Evolutionary conservation across 176 grass and related monocot species (phyloP).

Genomic region (Ensete ventricosum): DNA sequence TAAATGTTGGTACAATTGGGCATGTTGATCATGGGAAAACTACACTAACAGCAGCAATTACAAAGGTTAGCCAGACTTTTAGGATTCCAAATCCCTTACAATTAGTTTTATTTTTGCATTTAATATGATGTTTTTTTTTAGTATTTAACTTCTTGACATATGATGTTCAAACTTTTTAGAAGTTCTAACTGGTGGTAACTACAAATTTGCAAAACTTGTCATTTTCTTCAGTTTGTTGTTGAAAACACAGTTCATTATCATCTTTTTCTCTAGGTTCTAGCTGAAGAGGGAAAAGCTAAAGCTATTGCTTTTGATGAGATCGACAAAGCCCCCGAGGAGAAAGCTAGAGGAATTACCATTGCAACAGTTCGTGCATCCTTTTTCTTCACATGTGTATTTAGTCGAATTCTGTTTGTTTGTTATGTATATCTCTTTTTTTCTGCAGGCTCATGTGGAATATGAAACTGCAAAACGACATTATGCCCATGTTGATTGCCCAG

Average conservation of each 20-base stretch:
- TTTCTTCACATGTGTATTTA: background rate
- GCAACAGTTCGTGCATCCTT: slow-evolving; percentile 39
- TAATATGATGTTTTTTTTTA: too few relatives aligned
- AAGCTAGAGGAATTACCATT: slow-evolving; percentile 98
- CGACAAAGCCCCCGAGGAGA: slow-evolving; percentile 93
- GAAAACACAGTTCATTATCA: background rate
- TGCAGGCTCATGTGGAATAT: slow-evolving; percentile 80
- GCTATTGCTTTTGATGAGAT: slow-evolving; percentile 95
- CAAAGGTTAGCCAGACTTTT: slow-evolving; percentile 40
- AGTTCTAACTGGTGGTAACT: too few relatives aligned
- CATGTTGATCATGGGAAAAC: slow-evolving; percentile 96
- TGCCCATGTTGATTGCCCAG: slow-evolving; percentile 88
- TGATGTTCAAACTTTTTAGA: too few relatives aligned
- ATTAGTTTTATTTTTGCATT: background rate
- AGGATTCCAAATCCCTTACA: background rate
- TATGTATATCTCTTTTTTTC: background rate
- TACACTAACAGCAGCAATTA: slow-evolving; percentile 86
- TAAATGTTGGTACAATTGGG: slow-evolving; percentile 90
- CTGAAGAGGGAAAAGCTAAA: slow-evolving; percentile 73
- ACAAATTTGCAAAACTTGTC: too few relatives aligned
- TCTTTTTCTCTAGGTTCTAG: slow-evolving; percentile 45
- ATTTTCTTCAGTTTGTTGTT: background rate
- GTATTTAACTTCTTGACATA: too few relatives aligned
- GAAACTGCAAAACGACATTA: slow-evolving; percentile 59
- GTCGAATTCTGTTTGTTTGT: background rate